Evolutionary conservation across 495 filamentous ascomycete genomes (phyloP).

Genomic region (Hyaloscypha bicolor): DNA sequence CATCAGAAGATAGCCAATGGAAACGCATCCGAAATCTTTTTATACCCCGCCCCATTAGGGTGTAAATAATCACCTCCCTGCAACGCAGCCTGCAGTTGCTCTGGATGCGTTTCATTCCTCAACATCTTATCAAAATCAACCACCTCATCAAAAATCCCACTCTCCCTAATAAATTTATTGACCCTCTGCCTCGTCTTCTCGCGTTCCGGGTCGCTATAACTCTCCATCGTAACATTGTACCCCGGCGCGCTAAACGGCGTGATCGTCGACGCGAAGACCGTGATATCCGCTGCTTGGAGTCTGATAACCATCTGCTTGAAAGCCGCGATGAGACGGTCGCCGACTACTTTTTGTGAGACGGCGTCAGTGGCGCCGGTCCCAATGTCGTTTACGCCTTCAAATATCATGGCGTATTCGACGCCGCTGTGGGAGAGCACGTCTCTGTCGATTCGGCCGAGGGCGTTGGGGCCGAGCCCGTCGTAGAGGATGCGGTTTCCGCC

Average conservation of each 20-base stretch:
- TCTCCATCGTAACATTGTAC: constrained; percentile 39
- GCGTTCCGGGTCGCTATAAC: constrained; percentile 57
- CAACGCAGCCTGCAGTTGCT: constrained; percentile 49
- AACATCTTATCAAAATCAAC: constrained; percentile 66
- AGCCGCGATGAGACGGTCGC: constrained; percentile 50
- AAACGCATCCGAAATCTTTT: constrained; percentile 62
- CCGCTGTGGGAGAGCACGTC: constrained; percentile 61
- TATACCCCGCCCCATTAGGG: constrained; percentile 66
- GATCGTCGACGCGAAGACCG: constrained; percentile 66
- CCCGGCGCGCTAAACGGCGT: constrained; percentile 58
- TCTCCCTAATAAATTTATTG: constrained; percentile 64
- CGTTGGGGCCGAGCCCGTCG: constrained; percentile 65
- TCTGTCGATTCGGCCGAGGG: constrained; percentile 62
- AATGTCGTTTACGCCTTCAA: constrained; percentile 74
- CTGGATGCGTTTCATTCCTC: constrained; percentile 49
- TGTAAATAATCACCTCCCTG: constrained; percentile 74
- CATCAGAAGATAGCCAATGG: constrained; percentile 56
- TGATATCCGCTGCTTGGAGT: constrained; percentile 57
- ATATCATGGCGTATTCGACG: constrained; percentile 66
- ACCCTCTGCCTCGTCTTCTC: constrained; percentile 60
- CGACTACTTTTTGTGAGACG: constrained; percentile 51
- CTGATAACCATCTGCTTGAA: constrained; percentile 61
- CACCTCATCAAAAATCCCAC: constrained; percentile 59
- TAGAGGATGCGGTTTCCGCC: constrained; percentile 69
- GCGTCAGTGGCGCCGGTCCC: constrained; percentile 51